Base-by-base conservation (phyloP, 2,329 filamentous ascomycete species). In the Microascus cirrosus region DNA sequence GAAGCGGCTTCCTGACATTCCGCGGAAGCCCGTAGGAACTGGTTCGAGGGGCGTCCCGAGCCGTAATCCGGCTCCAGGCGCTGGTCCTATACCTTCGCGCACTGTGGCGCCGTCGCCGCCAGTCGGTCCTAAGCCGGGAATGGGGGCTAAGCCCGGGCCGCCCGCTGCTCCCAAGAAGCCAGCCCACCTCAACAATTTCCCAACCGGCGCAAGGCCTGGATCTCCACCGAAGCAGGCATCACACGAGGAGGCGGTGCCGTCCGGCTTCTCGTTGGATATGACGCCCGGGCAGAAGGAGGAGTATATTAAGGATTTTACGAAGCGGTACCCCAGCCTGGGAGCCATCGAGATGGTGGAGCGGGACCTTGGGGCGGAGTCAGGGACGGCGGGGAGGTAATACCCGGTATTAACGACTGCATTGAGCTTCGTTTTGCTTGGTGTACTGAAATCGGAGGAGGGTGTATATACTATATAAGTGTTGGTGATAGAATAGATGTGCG, bases 261-360 rank as follows among this genome's bases (percentile, higher is more conserved):
- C 64, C 4, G 53, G 62, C 61, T 75, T 78, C 2, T 68, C 73
- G 55, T 66, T 82, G 59, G 77, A 81, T 51, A 84, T 83, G 81
- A 77, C 75, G 58, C 68, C 73, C 3, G 73, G 77, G 62, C 79
- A 85, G 64, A 82, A 77, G 67, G 83, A 84, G 53, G 88, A 91
- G 63, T 86, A 86, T 65, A 70, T 86, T 52, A 71, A 73, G 60
- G 71, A 89, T 67, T 96, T 97, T 69, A 86, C 85, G 60, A 91
- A 91, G 71, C 79, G 90, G 59, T 96, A 91, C 71, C 93, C 93
- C 1, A 95, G 88, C 68, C 74, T 97, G 59, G 86, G 85, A 58
- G 82, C 90, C 11, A 82, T 96, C 63, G 92, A 96, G 74, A 89
- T 93, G 84, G 87, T 90, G n/a, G 89, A 94, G 73, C 82, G 85